Base-by-base conservation (phyloP, 495 filamentous ascomycete genomes). In the Oleoguttula mirabilis region DNA sequence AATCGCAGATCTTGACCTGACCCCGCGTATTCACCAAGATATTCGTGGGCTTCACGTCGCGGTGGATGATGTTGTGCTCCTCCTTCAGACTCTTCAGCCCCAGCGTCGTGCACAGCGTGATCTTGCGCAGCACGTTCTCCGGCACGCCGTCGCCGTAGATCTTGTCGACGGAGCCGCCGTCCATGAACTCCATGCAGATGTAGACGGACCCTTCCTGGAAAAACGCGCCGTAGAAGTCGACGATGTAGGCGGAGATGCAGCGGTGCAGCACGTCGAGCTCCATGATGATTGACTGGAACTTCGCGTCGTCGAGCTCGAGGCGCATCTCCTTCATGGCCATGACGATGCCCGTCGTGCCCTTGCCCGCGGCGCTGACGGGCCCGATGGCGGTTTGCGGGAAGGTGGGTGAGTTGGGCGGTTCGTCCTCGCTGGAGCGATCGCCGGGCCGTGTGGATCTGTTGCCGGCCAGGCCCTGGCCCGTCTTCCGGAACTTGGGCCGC, bases 271-370 rank as follows among this genome's bases (percentile, higher is more conserved):
- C 87, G 52, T 96, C 86, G 33, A 99, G 66, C 58, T 99, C 90
- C 79, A 96, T 99, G 55, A 96, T 86, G 57, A 99, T 99, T 32
- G 90, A 84, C 4, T 82, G 78, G 59, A 99, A 94, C 60, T 96
- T 96, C 41, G 80, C 80, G 58, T 96, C 90, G 52, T 99, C 90
- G 28, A 99, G 66, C 58, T 99, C 90, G 19, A 99, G 66, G n/a
- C 90, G 75, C 43, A 96, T 92, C 61, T 99, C 90, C 55, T 99
- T 96, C 90, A 99, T 96, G 11, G 90, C 90, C 90, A 99, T 99
- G 50, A 92, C 68, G 21, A 82, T 68, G 3, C 86, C 87, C 0
- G 58, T 61, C 1, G 60, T 60, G 35, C 45, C 54, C 15, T 41
- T 45, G 12, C 53, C 19, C 5, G 32, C 21, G 19, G 15, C 30